Percentiles rank a stretch among this genome's conserved stretches.
phyloP scores from a whole-genome alignment of 192 early-diverging fungal species.

The Coemansia sp. region DNA sequence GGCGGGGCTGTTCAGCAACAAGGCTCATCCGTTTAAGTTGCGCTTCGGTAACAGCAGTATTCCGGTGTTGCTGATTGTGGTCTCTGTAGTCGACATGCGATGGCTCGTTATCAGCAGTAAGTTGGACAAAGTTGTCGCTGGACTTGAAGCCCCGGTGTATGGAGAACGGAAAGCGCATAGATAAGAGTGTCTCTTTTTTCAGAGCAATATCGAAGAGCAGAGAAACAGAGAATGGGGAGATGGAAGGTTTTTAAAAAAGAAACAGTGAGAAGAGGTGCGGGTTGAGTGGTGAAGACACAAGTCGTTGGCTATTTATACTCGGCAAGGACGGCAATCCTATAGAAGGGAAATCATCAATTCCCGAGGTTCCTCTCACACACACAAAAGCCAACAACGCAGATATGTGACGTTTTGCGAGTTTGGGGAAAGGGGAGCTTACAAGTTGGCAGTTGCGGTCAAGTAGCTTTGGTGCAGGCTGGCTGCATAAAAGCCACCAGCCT shows the following conservation, averaged over 20 bases:
- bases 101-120: constrained; percentile 14
- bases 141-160: constrained; percentile 35
- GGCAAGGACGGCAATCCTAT: not conserved
- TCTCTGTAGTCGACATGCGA: not conserved
- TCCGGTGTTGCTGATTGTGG: not conserved
- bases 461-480: constrained; percentile 15
- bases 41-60: not conserved
- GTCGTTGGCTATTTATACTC: too few relatives aligned
- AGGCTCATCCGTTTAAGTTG: not conserved
- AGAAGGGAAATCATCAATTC: not conserved
- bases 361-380: not conserved
- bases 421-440: not conserved
- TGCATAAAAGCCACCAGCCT: constrained; percentile 30
- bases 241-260: not conserved
- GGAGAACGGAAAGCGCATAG: constrained; percentile 49
- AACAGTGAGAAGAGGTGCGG: not conserved
- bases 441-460: not conserved
- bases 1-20: not conserved
- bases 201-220: not conserved
- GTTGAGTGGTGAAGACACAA: not conserved
- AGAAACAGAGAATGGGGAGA: not conserved
- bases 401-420: not conserved
- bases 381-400: not conserved
- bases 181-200: not conserved
- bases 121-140: constrained; percentile 44